Evolutionary conservation across 192 early-diverging fungal species (phyloP), one percentile per base, ranked within the genome.

Genomic region (Mortierella claussenii): DNA sequence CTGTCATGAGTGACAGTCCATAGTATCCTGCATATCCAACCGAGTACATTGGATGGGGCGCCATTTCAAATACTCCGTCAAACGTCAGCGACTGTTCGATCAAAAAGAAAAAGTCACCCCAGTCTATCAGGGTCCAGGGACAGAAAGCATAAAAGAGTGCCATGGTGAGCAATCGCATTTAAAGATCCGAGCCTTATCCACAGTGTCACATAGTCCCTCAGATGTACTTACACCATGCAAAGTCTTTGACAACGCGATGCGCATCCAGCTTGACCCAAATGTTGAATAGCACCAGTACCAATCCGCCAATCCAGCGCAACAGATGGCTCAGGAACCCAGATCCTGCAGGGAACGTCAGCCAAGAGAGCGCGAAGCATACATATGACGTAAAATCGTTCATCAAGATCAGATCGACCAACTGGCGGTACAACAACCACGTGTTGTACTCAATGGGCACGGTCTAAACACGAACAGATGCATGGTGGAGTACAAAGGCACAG

Each of bases 41-140:
- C n/a, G 95, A 97, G 80, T 99, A 99, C 96, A 98, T 99, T 4
- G 97, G 97, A 69, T 99, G 97, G 32, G 96, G 96, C 0, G 94
- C 95, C 91, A 96, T 93, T 70, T 97, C 95, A 83, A 97, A 97
- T 2, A 96, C 94, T 44, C 95, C 93, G 78, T 96, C 92, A 78
- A 96, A 94, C 0, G 93, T 95, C 37, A 94, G 80, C 10, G 94
- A 91, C 68, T 92, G 90, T 57, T 94, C 92, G 46, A 94, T 85
- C 45, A 97, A 83, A 78, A 99, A 98, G 86, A 99, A 99, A 79
- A 99, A 99, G 79, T 98, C 96, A 51, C 97, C 97, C 97, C 97
- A 99, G 81, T 99, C 93, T 94, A 74, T 37, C 60, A 44, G 44
- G 33, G 54, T 28, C 3, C 30, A 20, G 30, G 48, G 9, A 46